Base-by-base conservation (phyloP, 2,329 filamentous ascomycete genomes). In the Fusarium ramigenum region DNA sequence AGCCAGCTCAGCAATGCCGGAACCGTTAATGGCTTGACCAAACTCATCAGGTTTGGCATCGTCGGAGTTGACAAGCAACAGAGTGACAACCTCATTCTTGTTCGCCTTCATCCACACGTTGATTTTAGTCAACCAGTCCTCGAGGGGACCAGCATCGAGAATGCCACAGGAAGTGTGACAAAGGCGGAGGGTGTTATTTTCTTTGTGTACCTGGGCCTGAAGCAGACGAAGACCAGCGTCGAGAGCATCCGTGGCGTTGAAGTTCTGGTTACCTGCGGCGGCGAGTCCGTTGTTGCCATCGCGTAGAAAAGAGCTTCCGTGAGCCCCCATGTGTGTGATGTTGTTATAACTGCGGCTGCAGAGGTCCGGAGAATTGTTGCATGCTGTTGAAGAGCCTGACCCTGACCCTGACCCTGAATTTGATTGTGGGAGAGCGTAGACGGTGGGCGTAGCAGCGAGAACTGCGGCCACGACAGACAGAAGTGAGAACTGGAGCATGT, bases 301-400 rank as follows among this genome's bases (percentile, higher is more conserved):
- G 56, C 92, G 87, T 47, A 95, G 81, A 79, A 95, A 95, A 16
- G 93, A 86, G 69, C 89, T 91, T 82, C 95, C 88, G 83, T 95
- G 93, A 23, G 92, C 92, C 28, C 93, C 93, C 78, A 96, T 89
- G 80, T 95, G 88, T 7, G 93, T 95, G 75, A 96, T 88, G 74
- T 92, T 90, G 83, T 90, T 91, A 84, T 96, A 96, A 23, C 88
- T 83, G 72, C 89, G 89, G 69, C 83, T 85, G 85, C 94, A 96
- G 44, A 96, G 88, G 47, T 86, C 84, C 1, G 93, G 92, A 2
- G 92, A 94, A 85, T 96, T 96, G 84, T 96, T 96, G 88, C 94
- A 96, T 37, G 91, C 89, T 21, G 77, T 78, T 28, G 78, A 75
- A 9, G 68, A 64, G 25, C 66, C 63, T 9, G 70, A 66, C 34